Evolutionary conservation across 306 rosid genomes (phyloP).

Genomic region (Betula pendula): DNA sequence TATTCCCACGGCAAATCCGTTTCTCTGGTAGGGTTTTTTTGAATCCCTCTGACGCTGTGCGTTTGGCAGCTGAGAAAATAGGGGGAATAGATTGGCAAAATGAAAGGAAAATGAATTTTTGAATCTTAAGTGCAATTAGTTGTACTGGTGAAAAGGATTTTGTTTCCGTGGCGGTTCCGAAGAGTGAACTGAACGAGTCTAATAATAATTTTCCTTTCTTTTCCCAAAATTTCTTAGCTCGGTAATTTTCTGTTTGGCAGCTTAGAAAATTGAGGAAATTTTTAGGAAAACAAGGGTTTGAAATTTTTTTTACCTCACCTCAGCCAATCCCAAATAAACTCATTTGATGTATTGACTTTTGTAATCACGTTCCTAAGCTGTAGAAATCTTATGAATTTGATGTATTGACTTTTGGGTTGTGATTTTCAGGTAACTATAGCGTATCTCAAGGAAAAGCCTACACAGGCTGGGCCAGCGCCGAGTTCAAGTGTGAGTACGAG

Average conservation of each 20-base stretch:
- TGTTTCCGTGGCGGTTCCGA: not conserved
- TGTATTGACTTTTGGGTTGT: not conserved
- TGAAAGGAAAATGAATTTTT: not conserved
- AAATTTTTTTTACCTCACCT: not conserved
- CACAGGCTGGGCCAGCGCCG: not conserved
- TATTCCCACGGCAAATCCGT: slow-evolving; percentile 86
- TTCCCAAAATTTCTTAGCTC: not conserved
- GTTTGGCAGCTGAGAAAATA: not conserved
- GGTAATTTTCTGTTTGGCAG: not conserved
- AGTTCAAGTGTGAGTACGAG: not conserved
- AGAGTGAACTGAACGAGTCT: not conserved
- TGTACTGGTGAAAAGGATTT: too few species aligned
- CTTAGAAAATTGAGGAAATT: not conserved
- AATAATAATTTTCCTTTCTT: not conserved
- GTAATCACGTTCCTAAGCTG: not conserved
- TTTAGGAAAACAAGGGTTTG: not conserved
- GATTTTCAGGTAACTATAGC: slow-evolving; percentile 1
- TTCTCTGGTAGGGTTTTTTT: slow-evolving; percentile 60
- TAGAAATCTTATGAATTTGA: not conserved
- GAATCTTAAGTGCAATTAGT: not conserved
- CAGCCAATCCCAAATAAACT: not conserved
- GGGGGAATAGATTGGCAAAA: not conserved
- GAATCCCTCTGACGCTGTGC: slow-evolving; percentile 1
- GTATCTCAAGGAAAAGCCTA: slow-evolving; percentile 4
- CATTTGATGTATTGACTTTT: not conserved